Conservation (phyloP, 306 rosid genomes). For the Cicer chorassanicum region DNA sequence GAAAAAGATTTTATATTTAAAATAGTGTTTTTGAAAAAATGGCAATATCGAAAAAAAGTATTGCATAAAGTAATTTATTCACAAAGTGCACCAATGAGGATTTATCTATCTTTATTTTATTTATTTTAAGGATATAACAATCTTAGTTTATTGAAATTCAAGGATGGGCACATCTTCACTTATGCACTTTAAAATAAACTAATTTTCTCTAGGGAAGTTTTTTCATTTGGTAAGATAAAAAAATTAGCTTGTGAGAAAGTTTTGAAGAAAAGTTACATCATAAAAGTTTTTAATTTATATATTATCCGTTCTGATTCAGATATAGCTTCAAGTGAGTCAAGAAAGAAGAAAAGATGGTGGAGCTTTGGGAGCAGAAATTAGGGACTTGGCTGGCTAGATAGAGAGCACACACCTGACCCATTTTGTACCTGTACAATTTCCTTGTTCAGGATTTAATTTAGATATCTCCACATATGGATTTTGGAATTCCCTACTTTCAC, state of each 20-base stretch:
- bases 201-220: no score
- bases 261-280: no score
- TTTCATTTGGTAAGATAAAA: no score
- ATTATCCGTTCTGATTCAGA: slow-evolving; percentile 49
- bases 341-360: slow-evolving; percentile 89
- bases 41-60: not conserved
- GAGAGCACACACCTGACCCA: slow-evolving; percentile 16
- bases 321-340: slow-evolving; percentile 59
- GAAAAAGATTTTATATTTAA: no score
- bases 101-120: not conserved
- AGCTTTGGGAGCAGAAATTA: slow-evolving; percentile 66
- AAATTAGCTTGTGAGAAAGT: no score
- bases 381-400: slow-evolving; percentile 5
- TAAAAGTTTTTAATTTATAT: not conserved
- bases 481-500: not conserved
- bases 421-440: slow-evolving; percentile 31
- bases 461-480: not conserved
- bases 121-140: not conserved
- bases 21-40: no score
- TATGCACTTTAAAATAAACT: no score
- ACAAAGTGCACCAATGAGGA: not conserved
- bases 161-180: no score
- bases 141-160: not conserved
- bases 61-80: not conserved
- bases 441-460: slow-evolving; percentile 33